phyloP scores from a whole-genome alignment of 208 protist species.

The Crithidia mellificae region DNA sequence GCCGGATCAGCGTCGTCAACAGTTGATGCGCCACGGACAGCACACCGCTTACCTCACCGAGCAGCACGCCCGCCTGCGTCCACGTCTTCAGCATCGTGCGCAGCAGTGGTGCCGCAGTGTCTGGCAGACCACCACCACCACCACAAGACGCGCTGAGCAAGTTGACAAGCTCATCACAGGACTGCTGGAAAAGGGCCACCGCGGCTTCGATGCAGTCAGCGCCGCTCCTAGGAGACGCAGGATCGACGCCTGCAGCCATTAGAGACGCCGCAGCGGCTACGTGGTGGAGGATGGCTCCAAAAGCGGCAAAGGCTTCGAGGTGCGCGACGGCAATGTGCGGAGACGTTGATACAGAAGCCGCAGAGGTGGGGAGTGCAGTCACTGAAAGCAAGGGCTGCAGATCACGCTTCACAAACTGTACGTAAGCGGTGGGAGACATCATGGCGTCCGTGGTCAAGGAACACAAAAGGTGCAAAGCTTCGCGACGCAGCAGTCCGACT shows the following conservation, averaged over 20 bases:
- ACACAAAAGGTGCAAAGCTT: constrained; percentile 10
- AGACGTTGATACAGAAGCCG: no score
- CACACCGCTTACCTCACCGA: constrained; percentile 17
- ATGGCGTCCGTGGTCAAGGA: neutral
- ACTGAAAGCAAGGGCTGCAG: neutral
- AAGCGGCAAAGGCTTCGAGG: constrained; percentile 1
- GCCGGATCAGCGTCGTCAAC: neutral
- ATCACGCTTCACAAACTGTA: neutral
- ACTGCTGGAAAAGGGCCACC: constrained; percentile 13
- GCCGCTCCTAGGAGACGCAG: no score
- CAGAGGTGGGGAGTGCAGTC: neutral
- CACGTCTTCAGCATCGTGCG: constrained; percentile 12
- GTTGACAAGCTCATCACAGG: constrained; percentile 9
- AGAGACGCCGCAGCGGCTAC: neutral
- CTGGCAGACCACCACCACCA: no score
- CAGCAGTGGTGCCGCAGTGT: neutral
- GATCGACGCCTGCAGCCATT: no score
- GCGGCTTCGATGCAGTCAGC: no score
- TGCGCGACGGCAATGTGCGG: no score
- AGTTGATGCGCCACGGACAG: constrained; percentile 20
- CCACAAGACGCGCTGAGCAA: neutral
- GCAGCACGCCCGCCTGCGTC: constrained; percentile 33
- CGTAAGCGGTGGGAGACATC: neutral
- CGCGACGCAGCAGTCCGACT: constrained; percentile 20
- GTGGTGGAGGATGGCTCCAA: constrained; percentile 1